Evolutionary conservation across 2,329 filamentous ascomycete species (phyloP), one percentile per base, ranked within the genome.

Genomic region (Lecanicillium sp.): DNA sequence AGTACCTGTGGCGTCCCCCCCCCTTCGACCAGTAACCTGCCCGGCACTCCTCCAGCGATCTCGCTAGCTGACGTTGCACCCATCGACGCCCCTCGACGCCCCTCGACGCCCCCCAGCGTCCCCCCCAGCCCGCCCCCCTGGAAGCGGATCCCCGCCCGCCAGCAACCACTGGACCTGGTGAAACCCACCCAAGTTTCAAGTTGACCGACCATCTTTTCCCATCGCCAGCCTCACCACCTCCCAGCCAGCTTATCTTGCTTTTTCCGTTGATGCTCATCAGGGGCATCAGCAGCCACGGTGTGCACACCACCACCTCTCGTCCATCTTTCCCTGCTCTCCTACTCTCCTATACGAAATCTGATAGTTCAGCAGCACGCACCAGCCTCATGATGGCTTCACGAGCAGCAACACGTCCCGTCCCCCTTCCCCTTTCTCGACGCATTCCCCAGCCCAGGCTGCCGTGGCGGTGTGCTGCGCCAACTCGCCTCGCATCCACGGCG

Each of bases 141-240:
- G n/a, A n/a, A n/a, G n/a, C n/a, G n/a, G 19, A 17, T 29, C 26
- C 26, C 26, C 21, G 11, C 39, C 37, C 12, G 21, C 14, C 8
- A 15, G 32, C 19, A 30, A 10, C 42, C 14, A 12, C 15, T 23
- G 23, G 24, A 36, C 3, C 15, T 44, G 15, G 32, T 50, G 48
- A 45, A 50, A 50, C 48, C 29, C 27, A 9, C 3, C 11, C 41
- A 6, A 36, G 48, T 50, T 50, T 50, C 48, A 50, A n/a, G n/a
- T n/a, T n/a, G 23, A 45, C 14, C 21, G 23, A 15, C 2, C 38
- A 29, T 41, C 24, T 41, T 15, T 20, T 29, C 11, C 14, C 26
- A 24, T 39, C 19, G 17, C 12, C 26, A 7, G 5, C 23, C 19
- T n/a, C 20, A 9, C 20, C 20, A n/a, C n/a, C n/a, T n/a, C n/a